Evolutionary conservation across 768 basidiomycete species (phyloP), one percentile per base, ranked within the genome.

Genomic region (Tremella mesenterica): DNA sequence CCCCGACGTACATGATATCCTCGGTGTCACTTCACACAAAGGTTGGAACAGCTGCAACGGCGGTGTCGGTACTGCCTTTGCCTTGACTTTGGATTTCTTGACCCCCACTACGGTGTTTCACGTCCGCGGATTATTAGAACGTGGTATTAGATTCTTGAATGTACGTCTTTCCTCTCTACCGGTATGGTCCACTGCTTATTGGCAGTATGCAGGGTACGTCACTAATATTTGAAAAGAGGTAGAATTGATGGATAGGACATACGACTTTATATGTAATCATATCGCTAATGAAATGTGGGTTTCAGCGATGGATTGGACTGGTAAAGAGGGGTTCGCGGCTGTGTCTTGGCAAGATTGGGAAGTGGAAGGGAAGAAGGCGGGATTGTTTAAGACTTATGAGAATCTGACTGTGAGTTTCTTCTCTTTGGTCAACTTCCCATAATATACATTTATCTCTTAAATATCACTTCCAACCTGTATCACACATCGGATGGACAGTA

Each of bases 221-320:
- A 64, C 54, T 57, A 59, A 23, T n/a, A n/a, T 16, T 8, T 41
- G 23, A 5, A 4, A 5, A 5, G 38, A 8, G 4, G 38, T 41
- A 4, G 4, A 23, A 14, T 8, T 5, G n/a, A 41, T 41, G 38
- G 38, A 18, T n/a, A 29, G 63, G 14, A 59, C 59, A 3, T 57
- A 34, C 16, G 63, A 69, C 53, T 67, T 65, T 54, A 83, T 83
- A 56, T 87, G 85, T 66, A 85, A 86, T 66, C 85, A 69, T 34
- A 73, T 85, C 26, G 82, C 83, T 14, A 89, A 88, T 72, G 81
- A 81, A 63, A 76, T 81, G 36, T 88, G 87, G 87, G 80, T 83
- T 6, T 79, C 85, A 46, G 75, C 79, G 54, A 75, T 90, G 47
- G 79, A 83, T 48, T 88, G 88, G 88, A 80, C 79, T 43, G 84